phyloP scores from a whole-genome alignment of 2,329 filamentous ascomycete genomes.

The Colletotrichum horii region DNA sequence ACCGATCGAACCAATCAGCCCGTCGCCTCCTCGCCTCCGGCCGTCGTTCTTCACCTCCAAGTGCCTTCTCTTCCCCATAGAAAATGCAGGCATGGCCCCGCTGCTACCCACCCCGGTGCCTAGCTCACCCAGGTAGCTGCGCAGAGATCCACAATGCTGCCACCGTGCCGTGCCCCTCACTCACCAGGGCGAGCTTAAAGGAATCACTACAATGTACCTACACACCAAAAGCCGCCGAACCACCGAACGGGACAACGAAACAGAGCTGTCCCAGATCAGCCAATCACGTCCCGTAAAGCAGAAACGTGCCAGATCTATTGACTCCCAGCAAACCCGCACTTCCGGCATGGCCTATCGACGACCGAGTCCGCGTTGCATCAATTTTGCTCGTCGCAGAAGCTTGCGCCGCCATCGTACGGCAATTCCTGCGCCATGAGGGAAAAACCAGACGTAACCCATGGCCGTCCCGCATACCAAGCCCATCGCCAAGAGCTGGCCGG shows the following conservation, averaged over 20 bases:
- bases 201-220: too few relatives aligned
- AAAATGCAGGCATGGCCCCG: not conserved
- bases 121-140: not conserved
- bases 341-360: slow-evolving; percentile 10
- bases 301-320: slow-evolving; percentile 25
- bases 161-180: not conserved
- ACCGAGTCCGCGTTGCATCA: not conserved
- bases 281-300: not conserved
- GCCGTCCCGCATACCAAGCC: not conserved
- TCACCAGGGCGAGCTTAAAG: slow-evolving; percentile 9
- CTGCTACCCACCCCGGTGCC: not conserved
- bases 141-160: not conserved
- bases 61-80: not conserved
- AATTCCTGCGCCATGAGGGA: not conserved
- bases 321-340: slow-evolving; percentile 21
- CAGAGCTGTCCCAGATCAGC: not conserved
- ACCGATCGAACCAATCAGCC: not conserved
- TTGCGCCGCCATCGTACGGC: slow-evolving; percentile 5
- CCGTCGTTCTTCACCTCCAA: not conserved
- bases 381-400: not conserved
- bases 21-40: not conserved
- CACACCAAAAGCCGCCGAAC: not conserved
- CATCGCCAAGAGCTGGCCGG: slow-evolving; percentile 5
- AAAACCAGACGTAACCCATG: not conserved
- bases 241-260: not conserved